Percentiles rank a stretch among this genome's conserved stretches.
Conservation (phyloP, 2,329 filamentous ascomycete species). For the Alternaria sp. region DNA sequence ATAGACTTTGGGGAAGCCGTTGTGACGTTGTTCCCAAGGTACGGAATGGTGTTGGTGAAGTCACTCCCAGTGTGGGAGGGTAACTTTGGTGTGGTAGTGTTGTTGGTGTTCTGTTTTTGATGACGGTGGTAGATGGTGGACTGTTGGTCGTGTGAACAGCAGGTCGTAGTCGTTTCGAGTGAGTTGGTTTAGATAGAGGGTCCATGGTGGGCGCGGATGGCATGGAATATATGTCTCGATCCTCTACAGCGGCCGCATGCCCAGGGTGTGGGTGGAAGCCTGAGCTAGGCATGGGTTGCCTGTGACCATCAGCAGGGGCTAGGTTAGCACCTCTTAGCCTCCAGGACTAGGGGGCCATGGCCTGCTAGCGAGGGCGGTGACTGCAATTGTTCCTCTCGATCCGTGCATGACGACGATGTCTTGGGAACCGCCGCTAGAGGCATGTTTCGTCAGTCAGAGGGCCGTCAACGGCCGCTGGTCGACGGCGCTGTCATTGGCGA, state of each 20-base stretch:
- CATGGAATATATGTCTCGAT: conserved; percentile 45
- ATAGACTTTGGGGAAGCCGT: conserved; percentile 45
- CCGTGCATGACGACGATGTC: conserved; percentile 42
- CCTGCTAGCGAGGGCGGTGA: conserved; percentile 45
- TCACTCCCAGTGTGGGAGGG: conserved; percentile 34
- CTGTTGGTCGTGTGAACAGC: conserved; percentile 13
- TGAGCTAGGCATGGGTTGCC: conserved; percentile 30
- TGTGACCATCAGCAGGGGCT: conserved; percentile 31
- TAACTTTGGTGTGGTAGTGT: conserved; percentile 25
- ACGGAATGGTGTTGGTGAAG: conserved; percentile 38
- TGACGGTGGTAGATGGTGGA: conserved; percentile 11
- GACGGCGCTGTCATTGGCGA: conserved; percentile 28
- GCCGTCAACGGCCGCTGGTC: conserved; percentile 24
- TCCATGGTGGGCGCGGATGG: conserved; percentile 35
- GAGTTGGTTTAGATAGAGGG: conserved; percentile 22
- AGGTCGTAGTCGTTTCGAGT: conserved; percentile 16
- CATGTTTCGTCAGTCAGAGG: conserved; percentile 38
- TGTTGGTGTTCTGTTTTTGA: conserved; percentile 24
- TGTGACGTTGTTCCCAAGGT: conserved; percentile 37
- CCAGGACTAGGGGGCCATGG: conserved; percentile 19
- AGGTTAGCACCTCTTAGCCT: conserved; percentile 11
- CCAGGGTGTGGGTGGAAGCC: conserved; percentile 36
- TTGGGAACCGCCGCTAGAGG: conserved; percentile 24
- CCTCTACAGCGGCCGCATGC: conserved; percentile 32
- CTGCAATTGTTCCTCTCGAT: conserved; percentile 11